Evolutionary conservation across 192 early-diverging fungal species (phyloP), one percentile per base, ranked within the genome.

Genomic region (Coemansia sp.): DNA sequence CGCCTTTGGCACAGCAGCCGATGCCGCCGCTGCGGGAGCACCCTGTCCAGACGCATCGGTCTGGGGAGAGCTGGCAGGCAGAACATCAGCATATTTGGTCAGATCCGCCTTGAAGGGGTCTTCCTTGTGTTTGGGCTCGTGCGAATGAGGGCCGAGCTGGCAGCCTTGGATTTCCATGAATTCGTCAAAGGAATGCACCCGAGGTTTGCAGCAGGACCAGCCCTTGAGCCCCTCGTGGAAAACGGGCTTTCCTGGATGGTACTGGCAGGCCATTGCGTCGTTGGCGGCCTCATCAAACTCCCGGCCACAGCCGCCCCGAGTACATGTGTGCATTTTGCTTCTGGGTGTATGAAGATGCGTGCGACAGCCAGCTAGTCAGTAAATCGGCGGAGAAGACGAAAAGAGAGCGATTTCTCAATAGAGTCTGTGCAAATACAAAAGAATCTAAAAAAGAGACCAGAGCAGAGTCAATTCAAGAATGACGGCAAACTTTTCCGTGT

Each of bases 211-310:
- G 83, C 97, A 99, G 50, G 89, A 89, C 95, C 95, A 99, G 49
- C 95, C 93, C 83, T 95, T 92, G 49, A 90, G 84, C 68, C 95
- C 97, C 74, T 99, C 97, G 80, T 98, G 97, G 82, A 99, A 99
- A 54, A 95, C 88, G 16, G 97, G 97, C 19, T 85, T 88, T 22
- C 90, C 91, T 2, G 94, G 84, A 69, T 99, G 97, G 84, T 88
- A 93, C 67, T 90, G 89, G 86, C 96, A 96, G 7, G 93, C 87
- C 50, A 87, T 88, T 62, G 91, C 85, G 45, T 83, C 75, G 72
- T 97, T 96, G 19, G 85, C 78, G 3, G 85, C 81, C 63, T 91
- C 91, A 38, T 89, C 84, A 74, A 87, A 99, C 25, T 86, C 75
- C 78, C 96, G 88, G 69, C 91, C 93, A 76, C 97, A 99, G 49